Conservation (phyloP, 371 early-diverging fungal species). For the Mortierella polycephala region DNA sequence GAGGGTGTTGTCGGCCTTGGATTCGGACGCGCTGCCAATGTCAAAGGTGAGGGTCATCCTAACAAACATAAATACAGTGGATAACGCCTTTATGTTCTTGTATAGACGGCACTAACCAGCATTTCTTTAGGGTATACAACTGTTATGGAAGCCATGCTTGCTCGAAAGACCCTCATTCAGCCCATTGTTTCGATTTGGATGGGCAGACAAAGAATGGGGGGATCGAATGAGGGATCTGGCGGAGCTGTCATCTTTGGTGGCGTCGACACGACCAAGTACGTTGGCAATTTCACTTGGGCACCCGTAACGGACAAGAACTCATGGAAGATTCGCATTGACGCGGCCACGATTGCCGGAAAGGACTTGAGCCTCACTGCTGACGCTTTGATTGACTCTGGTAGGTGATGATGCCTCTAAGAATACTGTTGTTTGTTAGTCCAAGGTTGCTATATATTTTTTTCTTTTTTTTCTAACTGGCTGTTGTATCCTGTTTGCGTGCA, state of each 20-base stretch:
- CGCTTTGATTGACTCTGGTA: slow-evolving; percentile 86
- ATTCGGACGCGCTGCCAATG: slow-evolving; percentile 33
- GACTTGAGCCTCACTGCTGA: slow-evolving; percentile 65
- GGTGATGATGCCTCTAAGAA: no score
- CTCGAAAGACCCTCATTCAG: slow-evolving; percentile 35
- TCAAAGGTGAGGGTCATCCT: slow-evolving; percentile 24
- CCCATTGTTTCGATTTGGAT: slow-evolving; percentile 52
- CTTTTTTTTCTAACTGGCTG: no score
- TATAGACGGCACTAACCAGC: no score
- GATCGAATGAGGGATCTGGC: slow-evolving; percentile 61
- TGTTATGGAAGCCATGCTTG: slow-evolving; percentile 29
- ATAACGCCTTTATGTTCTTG: no score
- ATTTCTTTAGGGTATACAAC: slow-evolving; percentile 20
- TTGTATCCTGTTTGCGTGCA: no score
- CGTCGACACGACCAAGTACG: slow-evolving; percentile 76
- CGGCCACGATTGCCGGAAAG: slow-evolving; percentile 78
- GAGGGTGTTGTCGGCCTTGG: slow-evolving; percentile 51
- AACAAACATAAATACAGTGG: no score
- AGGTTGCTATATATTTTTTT: neutral
- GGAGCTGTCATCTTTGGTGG: slow-evolving; percentile 93
- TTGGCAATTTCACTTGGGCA: slow-evolving; percentile 83
- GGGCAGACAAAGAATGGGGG: slow-evolving; percentile 46
- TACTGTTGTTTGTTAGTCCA: neutral
- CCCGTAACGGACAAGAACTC: slow-evolving; percentile 87
- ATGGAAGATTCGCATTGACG: slow-evolving; percentile 90